Percentiles rank a stretch among this genome's conserved stretches.
phyloP scores from a whole-genome alignment of 2,329 filamentous ascomycete genomes.

The Colletotrichum shisoi region DNA sequence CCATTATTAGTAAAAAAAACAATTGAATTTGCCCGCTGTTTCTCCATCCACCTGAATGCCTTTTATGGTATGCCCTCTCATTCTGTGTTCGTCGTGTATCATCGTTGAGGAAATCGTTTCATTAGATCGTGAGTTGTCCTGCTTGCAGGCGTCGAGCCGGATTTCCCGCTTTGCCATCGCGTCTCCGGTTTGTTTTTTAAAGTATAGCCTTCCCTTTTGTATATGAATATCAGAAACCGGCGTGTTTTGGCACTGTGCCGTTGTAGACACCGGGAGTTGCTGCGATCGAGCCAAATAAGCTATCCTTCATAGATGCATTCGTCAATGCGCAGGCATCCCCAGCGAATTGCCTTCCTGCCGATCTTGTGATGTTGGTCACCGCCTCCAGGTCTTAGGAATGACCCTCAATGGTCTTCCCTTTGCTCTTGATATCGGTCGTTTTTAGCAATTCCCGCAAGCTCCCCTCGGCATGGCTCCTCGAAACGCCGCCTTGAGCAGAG shows the following conservation, averaged over 20 bases:
- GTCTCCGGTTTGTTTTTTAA: conserved; percentile 21
- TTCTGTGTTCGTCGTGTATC: conserved; percentile 17
- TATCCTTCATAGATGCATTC: neutral
- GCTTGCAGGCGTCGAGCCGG: conserved; percentile 19
- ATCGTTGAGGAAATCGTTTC: conserved; percentile 20
- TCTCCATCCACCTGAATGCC: neutral
- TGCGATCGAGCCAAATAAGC: neutral
- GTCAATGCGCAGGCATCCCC: neutral
- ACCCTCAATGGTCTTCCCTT: conserved; percentile 48
- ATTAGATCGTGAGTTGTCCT: conserved; percentile 27
- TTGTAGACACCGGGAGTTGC: neutral
- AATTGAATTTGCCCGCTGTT: conserved; percentile 1
- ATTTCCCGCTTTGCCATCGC: neutral
- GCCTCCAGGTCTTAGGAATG: conserved; percentile 13
- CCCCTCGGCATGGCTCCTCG: conserved; percentile 62
- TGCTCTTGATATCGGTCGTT: conserved; percentile 44
- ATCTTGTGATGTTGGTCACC: neutral
- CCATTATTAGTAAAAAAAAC: neutral
- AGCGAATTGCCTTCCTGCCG: neutral
- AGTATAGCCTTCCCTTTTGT: conserved; percentile 32
- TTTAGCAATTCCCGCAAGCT: conserved; percentile 63
- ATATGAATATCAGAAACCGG: conserved; percentile 25
- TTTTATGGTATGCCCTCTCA: neutral
- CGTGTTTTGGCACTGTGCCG: conserved; percentile 11
- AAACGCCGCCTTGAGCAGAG: conserved; percentile 42